Base-by-base conservation (phyloP, 1,284 basidiomycete genomes). In the Agaricales sp. region DNA sequence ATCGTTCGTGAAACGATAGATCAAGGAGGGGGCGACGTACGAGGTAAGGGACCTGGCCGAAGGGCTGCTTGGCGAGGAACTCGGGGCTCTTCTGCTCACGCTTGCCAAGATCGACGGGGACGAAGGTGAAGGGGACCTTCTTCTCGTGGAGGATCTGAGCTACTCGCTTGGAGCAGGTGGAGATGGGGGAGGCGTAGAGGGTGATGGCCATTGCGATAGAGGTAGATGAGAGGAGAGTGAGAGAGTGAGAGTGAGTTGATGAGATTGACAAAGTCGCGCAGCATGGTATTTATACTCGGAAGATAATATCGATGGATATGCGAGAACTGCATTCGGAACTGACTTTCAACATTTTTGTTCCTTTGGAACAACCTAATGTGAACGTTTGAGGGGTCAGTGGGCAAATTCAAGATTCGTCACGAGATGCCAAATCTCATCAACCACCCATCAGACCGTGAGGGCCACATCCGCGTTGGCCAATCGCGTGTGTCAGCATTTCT, bases 41-140 rank as follows among this genome's bases (percentile, higher is more conserved):
- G 47, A 78, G 62, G 61, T 68, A 74, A 2, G 76, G 77, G 53
- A 78, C 59, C 60, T 76, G 72, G 18, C 72, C 73, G 53, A 77
- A 78, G 0, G 77, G 75, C 55, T 78, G 75, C 30, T 58, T 47
- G n/a, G 52, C 53, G 20, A 62, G 4, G 62, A 59, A 67, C 19
- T 56, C 63, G 2, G 65, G 46, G 0, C 46, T 4, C 59, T 72
- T 73, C 30, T 73, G 67, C 52, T 66, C 64, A 18, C 60, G 58
- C 50, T 64, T 66, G 45, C 46, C 0, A 23, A 71, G 49, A 55
- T 72, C 57, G 55, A 74, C 45, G 13, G 41, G 0, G 4, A 66
- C 52, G 50, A 75, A 35, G 51, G 71, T 64, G 53, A 63, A 70
- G 0, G 64, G 61, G 13, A 74, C 58, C 0, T 59, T 51, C 56